Evolutionary conservation across 1,284 basidiomycete species (phyloP), one percentile per base, ranked within the genome.

Genomic region (Hypsizygus ulmarius): DNA sequence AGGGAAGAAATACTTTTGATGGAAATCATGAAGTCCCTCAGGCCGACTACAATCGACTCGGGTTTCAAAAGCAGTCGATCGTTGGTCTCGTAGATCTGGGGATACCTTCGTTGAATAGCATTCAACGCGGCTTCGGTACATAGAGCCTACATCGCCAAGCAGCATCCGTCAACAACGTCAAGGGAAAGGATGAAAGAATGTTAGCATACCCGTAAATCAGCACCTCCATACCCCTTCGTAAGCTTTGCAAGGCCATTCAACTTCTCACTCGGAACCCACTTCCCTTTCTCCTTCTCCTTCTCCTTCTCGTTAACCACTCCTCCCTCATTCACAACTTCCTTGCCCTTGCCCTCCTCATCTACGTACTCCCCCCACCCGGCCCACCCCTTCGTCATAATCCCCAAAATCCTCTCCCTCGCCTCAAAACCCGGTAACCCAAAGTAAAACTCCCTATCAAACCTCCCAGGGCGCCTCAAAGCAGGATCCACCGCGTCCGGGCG

Each of bases 361-460:
- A 69, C 81, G 64, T 55, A 75, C 4, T 73, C 79, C 1, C 87
- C 78, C 78, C 90, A 93, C 0, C 93, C 93, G 6, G 84, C 80
- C 97, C 97, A 99, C 38, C 84, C 84, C 54, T 73, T 79, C 15
- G 96, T 98, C 79, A 97, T 93, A 61, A 99, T 98, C 15, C 78
- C 72, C 59, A 99, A 71, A 59, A 99, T 99, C 66, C 85, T 89
- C 64, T 90, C 84, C 47, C 97, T 73, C 2, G 94, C 97, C 27
- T 88, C 86, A 11, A 88, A 64, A 25, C 83, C 84, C 0, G 97
- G 97, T 21, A 99, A 69, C 0, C 93, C 90, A 70, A 99, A 99
- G 71, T 97, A 99, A 68, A 99, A 99, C 67, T 99, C 97, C 53
- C 97, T 78, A 67, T 99, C 97, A 63, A 99, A 99, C 43, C 97